These are phyloP conservation scores for Asclepias syriaca DNA, from an alignment of 257 asterid genomes.

Conservation along the genomic window DNA sequence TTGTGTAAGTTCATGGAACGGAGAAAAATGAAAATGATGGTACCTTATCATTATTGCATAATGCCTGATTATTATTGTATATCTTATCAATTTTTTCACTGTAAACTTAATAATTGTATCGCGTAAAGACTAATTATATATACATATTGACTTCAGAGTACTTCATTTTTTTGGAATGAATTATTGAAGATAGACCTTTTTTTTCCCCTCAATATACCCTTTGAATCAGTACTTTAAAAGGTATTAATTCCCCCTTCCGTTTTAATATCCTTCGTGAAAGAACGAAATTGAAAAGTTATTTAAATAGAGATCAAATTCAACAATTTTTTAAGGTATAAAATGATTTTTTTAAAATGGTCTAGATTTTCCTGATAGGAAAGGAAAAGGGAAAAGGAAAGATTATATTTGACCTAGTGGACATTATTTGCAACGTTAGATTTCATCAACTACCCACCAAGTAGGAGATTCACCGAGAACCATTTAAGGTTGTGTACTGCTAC, in stretches of 20 bases:
- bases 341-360: too few relatives aligned
- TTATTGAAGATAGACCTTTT: not conserved
- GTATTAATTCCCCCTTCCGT: not conserved
- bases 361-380: too few relatives aligned
- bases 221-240: too few relatives aligned
- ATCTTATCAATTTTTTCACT: not conserved
- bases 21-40: not conserved
- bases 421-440: not conserved
- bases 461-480: not conserved
- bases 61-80: too few relatives aligned
- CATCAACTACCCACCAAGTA: not conserved
- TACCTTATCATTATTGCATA: not conserved
- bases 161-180: not conserved
- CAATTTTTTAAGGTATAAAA: too few relatives aligned
- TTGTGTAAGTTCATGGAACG: not conserved
- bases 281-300: too few relatives aligned
- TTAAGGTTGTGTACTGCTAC: not conserved
- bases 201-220: too few relatives aligned
- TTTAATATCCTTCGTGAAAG: too few relatives aligned
- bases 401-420: not conserved
- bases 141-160: not conserved
- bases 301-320: too few relatives aligned
- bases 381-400: too few relatives aligned
- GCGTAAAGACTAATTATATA: not conserved
- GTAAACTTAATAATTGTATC: not conserved